A percentile compares a stretch with the other conserved stretches of the same genome.
phyloP scores from a whole-genome alignment of 169 alveolate species.

The Eimeria acervulina region DNA sequence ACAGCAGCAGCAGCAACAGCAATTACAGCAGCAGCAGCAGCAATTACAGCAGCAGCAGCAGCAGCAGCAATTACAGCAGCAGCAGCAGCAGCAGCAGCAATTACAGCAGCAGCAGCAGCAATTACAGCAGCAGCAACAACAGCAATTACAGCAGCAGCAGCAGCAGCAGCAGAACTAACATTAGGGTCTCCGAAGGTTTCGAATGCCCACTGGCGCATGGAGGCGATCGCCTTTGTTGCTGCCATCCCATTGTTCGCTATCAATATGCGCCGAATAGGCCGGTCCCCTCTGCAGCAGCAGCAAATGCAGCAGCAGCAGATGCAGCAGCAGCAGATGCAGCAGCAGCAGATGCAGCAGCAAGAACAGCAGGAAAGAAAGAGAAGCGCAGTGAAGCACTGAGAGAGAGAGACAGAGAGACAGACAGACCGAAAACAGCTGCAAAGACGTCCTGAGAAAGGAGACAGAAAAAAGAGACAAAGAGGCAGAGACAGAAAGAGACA shows the following conservation, averaged over 20 bases:
- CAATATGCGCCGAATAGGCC: slow-evolving; percentile 84
- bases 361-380: not conserved
- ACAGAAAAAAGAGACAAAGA: too few species aligned
- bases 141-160: not conserved
- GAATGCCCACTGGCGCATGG: slow-evolving; percentile 88
- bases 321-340: not conserved
- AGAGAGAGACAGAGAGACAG: too few species aligned
- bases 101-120: not conserved
- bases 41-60: too few species aligned
- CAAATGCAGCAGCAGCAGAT: not conserved
- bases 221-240: slow-evolving; percentile 87
- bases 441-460: too few species aligned
- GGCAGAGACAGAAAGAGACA: too few species aligned
- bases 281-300: slow-evolving; percentile 81
- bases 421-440: too few species aligned
- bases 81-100: too few species aligned
- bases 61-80: too few species aligned
- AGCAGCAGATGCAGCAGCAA: not conserved
- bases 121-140: not conserved
- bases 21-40: too few species aligned
- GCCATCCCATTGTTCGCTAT: slow-evolving; percentile 89
- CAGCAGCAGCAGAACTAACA: slow-evolving; percentile 30
- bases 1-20: too few species aligned
- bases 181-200: slow-evolving; percentile 85
- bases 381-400: too few species aligned